These are phyloP conservation scores for Apiospora pterosperma DNA, from an alignment of 2,329 filamentous ascomycete species.

Conservation along the genomic window DNA sequence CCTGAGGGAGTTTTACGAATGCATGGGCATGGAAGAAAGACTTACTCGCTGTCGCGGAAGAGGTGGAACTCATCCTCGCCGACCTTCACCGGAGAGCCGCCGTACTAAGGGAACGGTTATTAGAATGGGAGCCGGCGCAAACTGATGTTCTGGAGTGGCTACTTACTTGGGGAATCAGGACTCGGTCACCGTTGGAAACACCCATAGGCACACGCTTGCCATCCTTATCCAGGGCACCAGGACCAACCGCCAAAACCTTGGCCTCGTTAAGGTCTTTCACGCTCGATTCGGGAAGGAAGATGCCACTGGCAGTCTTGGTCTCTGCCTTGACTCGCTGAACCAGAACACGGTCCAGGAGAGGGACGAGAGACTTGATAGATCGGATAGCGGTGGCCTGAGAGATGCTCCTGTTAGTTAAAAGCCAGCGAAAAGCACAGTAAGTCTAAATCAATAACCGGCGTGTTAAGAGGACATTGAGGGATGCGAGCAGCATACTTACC, in stretches of 20 bases:
- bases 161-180: constrained; percentile 89
- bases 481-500: constrained; percentile 16
- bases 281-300: constrained; percentile 94
- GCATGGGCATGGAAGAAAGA: constrained; percentile 23
- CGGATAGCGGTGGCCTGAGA: constrained; percentile 71
- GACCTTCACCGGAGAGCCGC: constrained; percentile 93
- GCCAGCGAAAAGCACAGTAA: not conserved
- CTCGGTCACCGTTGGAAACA: constrained; percentile 81
- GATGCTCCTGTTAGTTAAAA: not conserved
- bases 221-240: constrained; percentile 81
- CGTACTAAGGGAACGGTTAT: constrained; percentile 58
- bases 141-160: not conserved
- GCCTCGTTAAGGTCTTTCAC: constrained; percentile 99
- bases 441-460: not conserved
- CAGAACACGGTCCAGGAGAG: constrained; percentile 95
- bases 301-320: constrained; percentile 91
- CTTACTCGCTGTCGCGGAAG: constrained; percentile 97
- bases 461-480: not conserved
- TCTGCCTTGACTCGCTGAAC: constrained; percentile 98
- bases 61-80: constrained; percentile 95
- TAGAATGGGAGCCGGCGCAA: not conserved
- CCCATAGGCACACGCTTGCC: constrained; percentile 85
- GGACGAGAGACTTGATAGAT: constrained; percentile 90
- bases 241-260: constrained; percentile 91
- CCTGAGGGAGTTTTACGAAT: not conserved